A percentile compares a stretch with the other conserved stretches of the same genome.
Evolutionary conservation across 2,329 filamentous ascomycete species (phyloP).

Genomic region (Leptographium flavum): DNA sequence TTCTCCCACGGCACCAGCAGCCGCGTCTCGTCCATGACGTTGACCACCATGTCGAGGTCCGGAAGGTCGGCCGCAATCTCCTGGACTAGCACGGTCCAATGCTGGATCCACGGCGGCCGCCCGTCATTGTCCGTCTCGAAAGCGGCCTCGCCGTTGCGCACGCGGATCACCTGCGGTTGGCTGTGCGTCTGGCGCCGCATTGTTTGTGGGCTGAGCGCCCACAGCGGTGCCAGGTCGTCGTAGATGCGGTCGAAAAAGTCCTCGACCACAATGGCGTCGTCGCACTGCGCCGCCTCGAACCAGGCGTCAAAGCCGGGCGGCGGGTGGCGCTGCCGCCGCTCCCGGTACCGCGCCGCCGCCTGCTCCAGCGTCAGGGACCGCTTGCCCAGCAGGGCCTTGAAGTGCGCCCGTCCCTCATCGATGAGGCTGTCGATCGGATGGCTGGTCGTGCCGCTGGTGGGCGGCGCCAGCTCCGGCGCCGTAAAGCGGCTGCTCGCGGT

Average conservation of each 20-base stretch:
- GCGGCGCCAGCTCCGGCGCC: neutral
- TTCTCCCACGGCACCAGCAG: conserved; percentile 45
- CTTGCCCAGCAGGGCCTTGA: conserved; percentile 24
- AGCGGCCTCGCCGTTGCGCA: conserved; percentile 29
- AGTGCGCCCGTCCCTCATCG: conserved; percentile 21
- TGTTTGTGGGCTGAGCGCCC: conserved; percentile 30
- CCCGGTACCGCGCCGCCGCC: conserved; percentile 30
- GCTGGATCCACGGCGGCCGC: conserved; percentile 29
- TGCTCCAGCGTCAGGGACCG: conserved; percentile 27
- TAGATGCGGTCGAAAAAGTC: conserved; percentile 39
- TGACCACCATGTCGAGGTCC: conserved; percentile 54
- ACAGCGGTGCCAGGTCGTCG: conserved; percentile 37
- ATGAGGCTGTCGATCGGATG: conserved; percentile 34
- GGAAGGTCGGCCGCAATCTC: conserved; percentile 40
- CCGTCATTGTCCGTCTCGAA: conserved; percentile 24
- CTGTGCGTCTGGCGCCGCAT: conserved; percentile 19
- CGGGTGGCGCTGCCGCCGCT: conserved; percentile 31
- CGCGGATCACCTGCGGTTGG: conserved; percentile 30
- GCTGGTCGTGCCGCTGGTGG: neutral
- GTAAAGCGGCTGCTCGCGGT: neutral
- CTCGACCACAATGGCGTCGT: conserved; percentile 29
- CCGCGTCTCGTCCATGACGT: conserved; percentile 48
- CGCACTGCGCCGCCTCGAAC: conserved; percentile 28
- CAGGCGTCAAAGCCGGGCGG: conserved; percentile 34
- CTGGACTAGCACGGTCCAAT: conserved; percentile 33